Evolutionary conservation across 345 rosid genomes (phyloP), one percentile per base, ranked within the genome.

Genomic region (Trapa incisa): DNA sequence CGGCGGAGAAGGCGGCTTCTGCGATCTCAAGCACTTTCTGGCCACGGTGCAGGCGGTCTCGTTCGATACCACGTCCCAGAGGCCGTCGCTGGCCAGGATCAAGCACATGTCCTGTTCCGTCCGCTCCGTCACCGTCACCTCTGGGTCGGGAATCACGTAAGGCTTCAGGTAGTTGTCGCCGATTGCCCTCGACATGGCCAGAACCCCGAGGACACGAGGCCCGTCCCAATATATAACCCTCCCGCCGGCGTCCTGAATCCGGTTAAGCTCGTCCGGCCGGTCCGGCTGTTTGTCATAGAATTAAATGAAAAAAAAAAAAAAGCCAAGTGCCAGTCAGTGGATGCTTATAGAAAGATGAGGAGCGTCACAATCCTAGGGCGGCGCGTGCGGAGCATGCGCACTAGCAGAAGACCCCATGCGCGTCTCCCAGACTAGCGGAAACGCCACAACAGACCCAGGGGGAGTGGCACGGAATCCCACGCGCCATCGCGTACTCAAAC

Each of bases 161-260:
- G 94, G 91, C 64, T 85, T 88, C 75, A 88, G 75, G 71, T 88
- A 88, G 65, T 75, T 76, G 62, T 86, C 89, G 0, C 94, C 93
- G 6, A 86, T 88, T 16, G 95, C 95, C 72, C 95, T 76, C 0
- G 91, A 86, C 89, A 86, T 88, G 12, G 95, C 87, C 33, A 88
- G 77, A 37, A 88, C 86, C 2, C 95, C 95, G 0, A 84, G 86
- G 29, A 88, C 94, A 10, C 94, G 75, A 3, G 94, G 73, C 3
- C 87, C 84, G n/a, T 88, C 96, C 97, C 97, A 91, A 65, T 85
- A 88, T 5, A 91, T 89, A 1, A 91, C 96, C 4, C 93, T 87
- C 58, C 97, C 97, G 0, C 96, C 96, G 0, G 91, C 94, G 57
- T 70, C 75, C 45, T 91, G 75, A 72, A 91, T 89, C 71, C 97